Evolutionary conservation across 2,329 filamentous ascomycete genomes (phyloP).

Genomic region (Fusarium citri): DNA sequence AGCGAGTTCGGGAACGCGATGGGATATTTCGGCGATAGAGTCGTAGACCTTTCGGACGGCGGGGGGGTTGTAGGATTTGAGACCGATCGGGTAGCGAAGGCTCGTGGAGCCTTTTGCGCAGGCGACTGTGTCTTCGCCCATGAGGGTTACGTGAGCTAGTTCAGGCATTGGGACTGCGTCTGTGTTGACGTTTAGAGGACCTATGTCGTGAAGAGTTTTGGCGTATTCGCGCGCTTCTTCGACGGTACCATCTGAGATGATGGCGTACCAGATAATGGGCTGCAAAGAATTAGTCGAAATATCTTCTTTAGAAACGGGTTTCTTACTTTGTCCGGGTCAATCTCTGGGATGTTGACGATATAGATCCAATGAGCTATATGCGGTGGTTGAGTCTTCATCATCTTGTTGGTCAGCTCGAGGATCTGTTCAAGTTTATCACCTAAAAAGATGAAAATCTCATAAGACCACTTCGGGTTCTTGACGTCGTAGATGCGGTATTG

Average conservation of each 20-base stretch:
- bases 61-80: slow-evolving; percentile 51
- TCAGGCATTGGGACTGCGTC: slow-evolving; percentile 55
- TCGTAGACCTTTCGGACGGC: slow-evolving; percentile 47
- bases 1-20: slow-evolving; percentile 22
- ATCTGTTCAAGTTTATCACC: slow-evolving; percentile 36
- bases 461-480: slow-evolving; percentile 51
- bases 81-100: slow-evolving; percentile 57
- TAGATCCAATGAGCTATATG: slow-evolving; percentile 35
- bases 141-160: slow-evolving; percentile 56
- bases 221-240: slow-evolving; percentile 53
- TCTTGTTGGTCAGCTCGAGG: slow-evolving; percentile 23
- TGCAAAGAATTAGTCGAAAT: slow-evolving; percentile 5
- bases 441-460: slow-evolving; percentile 54
- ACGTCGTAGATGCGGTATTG: slow-evolving; percentile 60
- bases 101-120: slow-evolving; percentile 57
- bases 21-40: slow-evolving; percentile 46
- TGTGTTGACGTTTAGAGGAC: slow-evolving; percentile 49
- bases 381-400: slow-evolving; percentile 31
- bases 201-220: slow-evolving; percentile 55
- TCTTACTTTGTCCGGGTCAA: slow-evolving; percentile 21
- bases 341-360: slow-evolving; percentile 30
- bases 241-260: slow-evolving; percentile 55
- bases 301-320: rapidly evolving
- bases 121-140: slow-evolving; percentile 49
- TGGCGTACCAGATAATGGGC: slow-evolving; percentile 55